Base-by-base conservation (phyloP, 345 rosid genomes). In the Linum lewisii region DNA sequence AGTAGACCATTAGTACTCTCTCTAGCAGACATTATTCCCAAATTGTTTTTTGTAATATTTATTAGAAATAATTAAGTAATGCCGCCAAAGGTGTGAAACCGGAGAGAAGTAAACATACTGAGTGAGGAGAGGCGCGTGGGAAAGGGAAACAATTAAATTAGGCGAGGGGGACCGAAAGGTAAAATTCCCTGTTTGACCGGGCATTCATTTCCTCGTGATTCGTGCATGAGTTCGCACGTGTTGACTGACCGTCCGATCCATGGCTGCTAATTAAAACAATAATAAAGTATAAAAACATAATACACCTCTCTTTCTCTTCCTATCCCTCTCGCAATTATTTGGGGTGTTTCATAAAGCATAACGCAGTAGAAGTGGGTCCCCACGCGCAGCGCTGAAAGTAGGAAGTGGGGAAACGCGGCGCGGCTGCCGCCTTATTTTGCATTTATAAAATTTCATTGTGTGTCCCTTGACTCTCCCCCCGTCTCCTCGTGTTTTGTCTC, bases 381-480 rank as follows among this genome's bases (percentile, higher is more conserved):
- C 66, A 69, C 67, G 58, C 62, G 71, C 66, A n/a, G n/a, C 50
- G 37, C 34, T 14, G 34, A 65, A 67, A 67, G 64, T 65, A 66
- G 74, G 61, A 29, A 63, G 71, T 67, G 65, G 67, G 75, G 71
- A 75, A 63, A 16, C 47, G 47, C 15, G 18, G 72, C 73, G 73
- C 84, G 77, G 81, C 81, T 63, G 82, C 82, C 73, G 79, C 74
- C 75, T n/a, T n/a, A n/a, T 34, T 34, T 6, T 71, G 67, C 23
- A 11, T 42, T 42, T 42, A 3, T 42, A 29, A 29, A 29, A 29
- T 29, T 29, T 29, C 7, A 29, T 42, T 42, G 75, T 68, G 81
- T 81, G 77, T 21, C 78, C n/a, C 79, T 26, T 11, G 2, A 24
- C 59, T 52, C 51, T 32, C n/a, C 22, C 19, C 22, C 54, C 6